A percentile compares a stretch with the other conserved stretches of the same genome.
These are phyloP conservation scores for Oryza coarctata DNA, from an alignment of 176 grass and related monocot species.

Conservation along the genomic window DNA sequence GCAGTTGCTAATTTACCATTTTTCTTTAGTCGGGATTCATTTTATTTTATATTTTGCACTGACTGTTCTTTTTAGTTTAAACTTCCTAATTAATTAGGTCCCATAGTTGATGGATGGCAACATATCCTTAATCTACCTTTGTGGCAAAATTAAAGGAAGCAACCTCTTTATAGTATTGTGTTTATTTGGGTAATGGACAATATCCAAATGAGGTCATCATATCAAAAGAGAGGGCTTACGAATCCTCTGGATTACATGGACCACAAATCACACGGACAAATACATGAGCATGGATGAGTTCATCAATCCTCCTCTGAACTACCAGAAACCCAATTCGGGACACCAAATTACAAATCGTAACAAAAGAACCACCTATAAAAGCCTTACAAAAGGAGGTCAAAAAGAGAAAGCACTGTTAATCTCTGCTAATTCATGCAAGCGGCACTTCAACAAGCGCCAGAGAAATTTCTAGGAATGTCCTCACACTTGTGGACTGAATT, in stretches of 20 bases:
- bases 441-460: neutral
- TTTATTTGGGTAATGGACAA: neutral
- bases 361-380: neutral
- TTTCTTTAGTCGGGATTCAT: too few species aligned
- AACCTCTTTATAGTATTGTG: neutral
- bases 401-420: neutral
- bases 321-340: too few species aligned
- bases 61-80: too few species aligned
- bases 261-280: neutral
- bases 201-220: neutral
- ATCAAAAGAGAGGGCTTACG: neutral
- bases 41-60: too few species aligned
- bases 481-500: constrained; percentile 1
- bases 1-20: too few species aligned
- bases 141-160: neutral
- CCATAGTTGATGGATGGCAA: neutral
- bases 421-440: neutral
- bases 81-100: neutral
- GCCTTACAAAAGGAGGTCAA: neutral
- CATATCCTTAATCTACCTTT: neutral
- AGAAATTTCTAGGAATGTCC: constrained; percentile 35
- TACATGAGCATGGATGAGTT: neutral
- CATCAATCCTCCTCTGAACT: neutral
- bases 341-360: neutral
- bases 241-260: neutral